A percentile compares a stretch with the other conserved stretches of the same genome.
Evolutionary conservation across 139 green algal genomes (phyloP).

Genomic region (Klebsormidium nitens): DNA sequence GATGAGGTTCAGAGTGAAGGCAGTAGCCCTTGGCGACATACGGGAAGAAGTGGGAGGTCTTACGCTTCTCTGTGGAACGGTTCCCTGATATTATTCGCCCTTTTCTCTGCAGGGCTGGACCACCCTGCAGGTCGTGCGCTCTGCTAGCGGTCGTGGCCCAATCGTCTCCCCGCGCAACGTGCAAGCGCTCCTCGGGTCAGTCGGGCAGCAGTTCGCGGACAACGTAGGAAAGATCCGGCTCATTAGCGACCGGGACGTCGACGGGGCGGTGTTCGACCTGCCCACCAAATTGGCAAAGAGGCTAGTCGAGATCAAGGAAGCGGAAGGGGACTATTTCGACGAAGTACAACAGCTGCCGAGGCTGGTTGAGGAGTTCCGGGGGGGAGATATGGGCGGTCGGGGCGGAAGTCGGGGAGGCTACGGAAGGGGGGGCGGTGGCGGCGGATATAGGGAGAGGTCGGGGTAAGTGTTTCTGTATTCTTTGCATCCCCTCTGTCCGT

Average conservation of each 20-base stretch:
- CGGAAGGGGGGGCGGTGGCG: too few species aligned
- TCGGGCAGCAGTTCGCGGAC: conserved; percentile 10
- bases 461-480: too few species aligned
- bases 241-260: conserved; percentile 16
- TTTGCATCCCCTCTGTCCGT: too few species aligned
- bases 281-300: conserved; percentile 44
- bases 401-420: too few species aligned
- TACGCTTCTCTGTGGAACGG: too few species aligned
- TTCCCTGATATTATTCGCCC: not conserved
- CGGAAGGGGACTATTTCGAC: conserved; percentile 29
- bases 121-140: conserved; percentile 26
- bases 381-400: too few species aligned
- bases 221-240: conserved; percentile 38
- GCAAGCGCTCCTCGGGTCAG: conserved; percentile 2
- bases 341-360: too few species aligned
- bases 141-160: conserved; percentile 3
- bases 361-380: too few species aligned
- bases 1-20: too few species aligned
- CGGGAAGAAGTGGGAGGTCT: too few species aligned
- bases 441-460: too few species aligned
- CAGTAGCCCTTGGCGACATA: too few species aligned
- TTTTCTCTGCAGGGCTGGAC: conserved; percentile 26
- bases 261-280: conserved; percentile 81
- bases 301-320: conserved; percentile 39
- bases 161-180: conserved; percentile 21